These are phyloP conservation scores for Alliaria petiolata DNA, from an alignment of 345 rosid genomes.

Conservation along the genomic window DNA sequence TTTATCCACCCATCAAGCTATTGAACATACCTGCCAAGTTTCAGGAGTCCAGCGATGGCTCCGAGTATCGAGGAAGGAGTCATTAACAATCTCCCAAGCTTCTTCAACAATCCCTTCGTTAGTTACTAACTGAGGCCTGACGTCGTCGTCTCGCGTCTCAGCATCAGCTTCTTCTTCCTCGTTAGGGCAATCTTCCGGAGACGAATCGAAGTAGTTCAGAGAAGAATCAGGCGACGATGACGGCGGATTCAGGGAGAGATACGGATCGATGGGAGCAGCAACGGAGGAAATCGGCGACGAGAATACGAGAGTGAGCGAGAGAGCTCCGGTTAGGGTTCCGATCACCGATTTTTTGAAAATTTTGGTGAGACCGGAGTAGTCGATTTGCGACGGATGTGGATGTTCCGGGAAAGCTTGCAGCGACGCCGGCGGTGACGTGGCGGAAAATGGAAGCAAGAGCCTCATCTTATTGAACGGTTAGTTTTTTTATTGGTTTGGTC, in stretches of 20 bases:
- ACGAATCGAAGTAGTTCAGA: constrained; percentile 14
- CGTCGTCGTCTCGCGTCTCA: constrained; percentile 29
- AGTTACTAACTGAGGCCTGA: constrained; percentile 38
- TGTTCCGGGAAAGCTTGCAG: not conserved
- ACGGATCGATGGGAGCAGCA: constrained; percentile 31
- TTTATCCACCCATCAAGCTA: constrained; percentile 11
- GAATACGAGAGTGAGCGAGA: constrained; percentile 55
- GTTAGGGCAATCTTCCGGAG: constrained; percentile 47
- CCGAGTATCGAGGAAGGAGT: constrained; percentile 53
- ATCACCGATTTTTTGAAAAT: constrained; percentile 40
- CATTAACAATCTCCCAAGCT: constrained; percentile 93
- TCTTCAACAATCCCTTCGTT: constrained; percentile 76
- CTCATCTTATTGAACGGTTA: constrained; percentile 42
- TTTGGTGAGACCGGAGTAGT: not conserved
- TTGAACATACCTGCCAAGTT: constrained; percentile 56
- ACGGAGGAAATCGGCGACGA: constrained; percentile 49
- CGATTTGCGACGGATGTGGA: not conserved
- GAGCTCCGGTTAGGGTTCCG: constrained; percentile 48
- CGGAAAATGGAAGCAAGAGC: constrained; percentile 38
- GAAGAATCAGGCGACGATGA: constrained; percentile 24
- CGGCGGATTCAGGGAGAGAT: constrained; percentile 29
- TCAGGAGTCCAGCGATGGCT: constrained; percentile 64
- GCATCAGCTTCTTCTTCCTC: constrained; percentile 54
- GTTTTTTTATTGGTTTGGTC: not conserved
- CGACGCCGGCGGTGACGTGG: constrained; percentile 23